Evolutionary conservation across 139 green algal species (phyloP).

Genomic region (Diplosphaera chodatii): DNA sequence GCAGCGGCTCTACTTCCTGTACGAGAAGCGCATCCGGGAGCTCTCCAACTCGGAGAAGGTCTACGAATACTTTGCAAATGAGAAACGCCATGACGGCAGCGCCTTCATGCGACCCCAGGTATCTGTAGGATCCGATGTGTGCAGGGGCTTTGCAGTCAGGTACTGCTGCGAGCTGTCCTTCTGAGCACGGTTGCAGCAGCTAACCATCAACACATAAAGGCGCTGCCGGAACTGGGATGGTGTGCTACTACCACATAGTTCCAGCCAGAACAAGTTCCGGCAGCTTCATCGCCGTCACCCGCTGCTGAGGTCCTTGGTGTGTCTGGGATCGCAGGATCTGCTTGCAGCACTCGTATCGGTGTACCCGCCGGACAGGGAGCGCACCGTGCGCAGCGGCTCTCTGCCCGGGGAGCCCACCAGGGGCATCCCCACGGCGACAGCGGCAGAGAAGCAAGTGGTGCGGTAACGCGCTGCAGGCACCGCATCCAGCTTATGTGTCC

Average conservation of each 20-base stretch:
- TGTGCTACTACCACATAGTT: too few species aligned
- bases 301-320: too few species aligned
- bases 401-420: background rate
- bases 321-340: background rate
- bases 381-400: background rate
- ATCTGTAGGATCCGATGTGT: background rate
- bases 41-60: slow-evolving; percentile 71
- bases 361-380: background rate
- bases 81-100: background rate
- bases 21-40: slow-evolving; percentile 77
- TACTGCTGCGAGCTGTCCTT: too few species aligned
- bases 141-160: too few species aligned
- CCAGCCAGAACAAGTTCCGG: too few species aligned
- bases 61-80: slow-evolving; percentile 77
- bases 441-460: background rate
- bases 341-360: background rate
- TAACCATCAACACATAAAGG: too few species aligned
- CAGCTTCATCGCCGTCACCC: too few species aligned
- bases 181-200: too few species aligned
- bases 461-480: too few species aligned
- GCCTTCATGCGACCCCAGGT: background rate
- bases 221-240: too few species aligned
- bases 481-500: too few species aligned
- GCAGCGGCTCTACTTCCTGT: slow-evolving; percentile 60
- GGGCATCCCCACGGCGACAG: background rate